Conservation (phyloP, 345 rosid species). For the Salix arbutifolia region DNA sequence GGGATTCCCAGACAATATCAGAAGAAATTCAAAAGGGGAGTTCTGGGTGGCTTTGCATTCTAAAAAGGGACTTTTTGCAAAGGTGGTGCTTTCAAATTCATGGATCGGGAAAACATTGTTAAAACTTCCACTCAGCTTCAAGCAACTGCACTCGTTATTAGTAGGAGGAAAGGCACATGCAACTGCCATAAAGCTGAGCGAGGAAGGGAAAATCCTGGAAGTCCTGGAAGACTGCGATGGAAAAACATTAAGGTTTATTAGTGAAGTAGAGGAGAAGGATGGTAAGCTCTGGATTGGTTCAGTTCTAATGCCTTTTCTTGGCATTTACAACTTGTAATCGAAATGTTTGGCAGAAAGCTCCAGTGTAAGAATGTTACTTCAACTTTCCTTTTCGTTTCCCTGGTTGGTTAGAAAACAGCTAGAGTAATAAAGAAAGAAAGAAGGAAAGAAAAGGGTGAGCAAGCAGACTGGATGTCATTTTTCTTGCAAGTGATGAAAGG, state of each 20-base stretch:
- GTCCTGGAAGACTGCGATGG: slow-evolving; percentile 21
- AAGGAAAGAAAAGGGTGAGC: too few species aligned
- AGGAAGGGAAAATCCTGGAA: slow-evolving; percentile 15
- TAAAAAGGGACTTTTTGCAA: slow-evolving; percentile 44
- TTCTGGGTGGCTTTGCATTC: slow-evolving; percentile 46
- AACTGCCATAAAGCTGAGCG: slow-evolving; percentile 28
- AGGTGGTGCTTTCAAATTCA: slow-evolving; percentile 33
- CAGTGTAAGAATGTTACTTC: too few species aligned
- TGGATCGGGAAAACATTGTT: slow-evolving; percentile 34
- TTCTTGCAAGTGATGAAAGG: too few species aligned
- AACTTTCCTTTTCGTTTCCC: too few species aligned
- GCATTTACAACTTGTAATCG: slow-evolving; percentile 36
- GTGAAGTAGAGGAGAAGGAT: slow-evolving; percentile 30
- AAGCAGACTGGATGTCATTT: too few species aligned
- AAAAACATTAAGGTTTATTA: slow-evolving; percentile 13
- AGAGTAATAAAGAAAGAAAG: too few species aligned
- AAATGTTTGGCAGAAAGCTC: neutral
- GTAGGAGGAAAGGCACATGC: slow-evolving; percentile 60
- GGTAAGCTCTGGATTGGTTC: slow-evolving; percentile 24
- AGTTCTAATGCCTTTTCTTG: slow-evolving; percentile 49
- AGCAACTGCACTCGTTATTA: slow-evolving; percentile 47
- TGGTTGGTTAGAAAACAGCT: too few species aligned
- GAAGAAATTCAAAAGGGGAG: slow-evolving; percentile 21
- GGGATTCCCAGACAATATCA: slow-evolving; percentile 20
- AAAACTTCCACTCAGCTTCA: slow-evolving; percentile 14